These are phyloP conservation scores for Marchantia polymorpha DNA, from an alignment of 225 moss, liverwort and hornwort genomes.

Conservation along the genomic window DNA sequence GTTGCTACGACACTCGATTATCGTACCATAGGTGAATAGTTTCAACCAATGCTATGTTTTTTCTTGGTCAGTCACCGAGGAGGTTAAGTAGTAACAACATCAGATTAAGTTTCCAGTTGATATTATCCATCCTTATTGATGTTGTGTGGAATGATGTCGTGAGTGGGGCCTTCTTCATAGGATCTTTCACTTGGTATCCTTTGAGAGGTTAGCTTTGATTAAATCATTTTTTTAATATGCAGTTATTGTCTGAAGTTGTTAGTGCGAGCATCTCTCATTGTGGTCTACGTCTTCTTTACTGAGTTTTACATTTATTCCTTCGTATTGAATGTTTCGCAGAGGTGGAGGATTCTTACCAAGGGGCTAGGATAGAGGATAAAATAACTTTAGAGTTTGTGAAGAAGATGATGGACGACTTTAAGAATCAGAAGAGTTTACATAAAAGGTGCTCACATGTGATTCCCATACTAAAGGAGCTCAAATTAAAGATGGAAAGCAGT, in stretches of 20 bases:
- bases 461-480: background rate
- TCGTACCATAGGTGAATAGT: constrained; percentile 59
- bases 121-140: too few species aligned
- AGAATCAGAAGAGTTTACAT: constrained; percentile 83
- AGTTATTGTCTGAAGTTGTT: background rate
- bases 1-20: constrained; percentile 66
- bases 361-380: constrained; percentile 81
- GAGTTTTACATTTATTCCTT: background rate
- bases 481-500: too few species aligned
- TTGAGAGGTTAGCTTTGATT: background rate
- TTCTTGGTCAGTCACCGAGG: too few species aligned
- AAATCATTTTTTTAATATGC: background rate
- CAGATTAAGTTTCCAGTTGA: too few species aligned
- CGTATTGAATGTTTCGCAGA: constrained; percentile 41
- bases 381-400: constrained; percentile 84
- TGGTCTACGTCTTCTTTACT: background rate
- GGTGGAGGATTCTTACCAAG: constrained; percentile 75
- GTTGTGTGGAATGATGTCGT: too few species aligned
- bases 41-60: background rate
- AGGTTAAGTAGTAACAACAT: too few species aligned
- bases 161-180: too few species aligned
- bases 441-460: constrained; percentile 50
- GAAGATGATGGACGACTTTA: constrained; percentile 96
- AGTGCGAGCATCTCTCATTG: background rate
- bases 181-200: background rate